These are phyloP conservation scores for Tricholoma matsutake DNA, from an alignment of 768 basidiomycete species.

Conservation along the genomic window DNA sequence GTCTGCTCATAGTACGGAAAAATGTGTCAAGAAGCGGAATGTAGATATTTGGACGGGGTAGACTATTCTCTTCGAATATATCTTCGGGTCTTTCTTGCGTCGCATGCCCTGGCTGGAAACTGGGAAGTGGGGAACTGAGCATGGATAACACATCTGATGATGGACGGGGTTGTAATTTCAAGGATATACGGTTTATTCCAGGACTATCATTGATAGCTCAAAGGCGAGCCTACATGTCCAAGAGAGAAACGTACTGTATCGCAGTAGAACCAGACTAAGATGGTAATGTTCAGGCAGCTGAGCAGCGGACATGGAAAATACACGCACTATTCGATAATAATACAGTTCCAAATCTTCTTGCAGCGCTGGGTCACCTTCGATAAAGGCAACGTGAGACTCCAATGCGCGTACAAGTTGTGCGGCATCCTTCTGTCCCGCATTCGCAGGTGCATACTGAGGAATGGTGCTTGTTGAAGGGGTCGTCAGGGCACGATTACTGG, in stretches of 20 bases:
- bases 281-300: background rate
- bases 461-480: background rate
- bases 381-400: background rate
- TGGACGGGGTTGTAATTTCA: conserved; percentile 4
- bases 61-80: conserved; percentile 11
- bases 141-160: background rate
- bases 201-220: conserved; percentile 1
- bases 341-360: conserved; percentile 9
- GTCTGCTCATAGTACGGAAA: conserved; percentile 12
- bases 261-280: conserved; percentile 3
- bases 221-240: background rate
- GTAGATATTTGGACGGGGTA: conserved; percentile 13
- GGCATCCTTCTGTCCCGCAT: background rate
- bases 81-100: conserved; percentile 7
- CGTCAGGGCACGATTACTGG: background rate
- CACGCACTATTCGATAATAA: conserved; percentile 10
- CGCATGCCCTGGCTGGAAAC: background rate
- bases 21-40: conserved; percentile 13
- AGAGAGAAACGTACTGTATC: background rate
- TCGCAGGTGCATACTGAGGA: background rate
- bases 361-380: conserved; percentile 7
- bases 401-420: background rate
- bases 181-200: conserved; percentile 4
- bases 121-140: background rate
- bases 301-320: background rate